Conservation (phyloP, 768 basidiomycete species). For the Chlorophyllum brunneum region DNA sequence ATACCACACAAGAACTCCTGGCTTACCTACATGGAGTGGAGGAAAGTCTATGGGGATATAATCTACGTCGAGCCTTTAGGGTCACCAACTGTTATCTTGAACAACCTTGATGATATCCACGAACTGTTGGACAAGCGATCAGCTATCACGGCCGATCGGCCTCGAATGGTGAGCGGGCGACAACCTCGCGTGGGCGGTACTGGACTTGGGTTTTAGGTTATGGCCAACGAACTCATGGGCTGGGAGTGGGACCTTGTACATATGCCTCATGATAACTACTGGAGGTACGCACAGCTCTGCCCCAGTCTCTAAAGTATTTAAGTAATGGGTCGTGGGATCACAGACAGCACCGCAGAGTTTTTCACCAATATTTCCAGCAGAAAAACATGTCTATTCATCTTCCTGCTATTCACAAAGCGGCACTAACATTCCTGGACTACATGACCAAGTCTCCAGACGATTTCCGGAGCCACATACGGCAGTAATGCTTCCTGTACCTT, state of each 20-base stretch:
- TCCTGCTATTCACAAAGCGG: slow-evolving; percentile 21
- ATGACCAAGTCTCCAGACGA: slow-evolving; percentile 24
- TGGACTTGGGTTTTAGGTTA: too few species aligned
- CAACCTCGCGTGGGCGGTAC: too few species aligned
- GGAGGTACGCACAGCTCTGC: too few species aligned
- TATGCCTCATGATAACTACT: slow-evolving; percentile 26
- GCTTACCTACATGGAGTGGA: slow-evolving; percentile 29
- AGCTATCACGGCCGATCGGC: slow-evolving; percentile 41
- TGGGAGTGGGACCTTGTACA: slow-evolving; percentile 31
- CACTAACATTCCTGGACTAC: slow-evolving; percentile 21
- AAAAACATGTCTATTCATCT: slow-evolving; percentile 24
- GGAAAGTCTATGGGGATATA: slow-evolving; percentile 23
- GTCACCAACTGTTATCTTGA: slow-evolving; percentile 34
- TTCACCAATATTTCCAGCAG: slow-evolving; percentile 34
- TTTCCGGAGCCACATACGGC: slow-evolving; percentile 25
- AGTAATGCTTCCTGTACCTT: slow-evolving; percentile 18
- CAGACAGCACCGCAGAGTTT: slow-evolving; percentile 28
- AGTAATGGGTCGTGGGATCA: too few species aligned
- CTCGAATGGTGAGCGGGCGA: slow-evolving; percentile 30
- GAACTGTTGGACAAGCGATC: slow-evolving; percentile 45
- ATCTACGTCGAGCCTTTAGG: slow-evolving; percentile 33
- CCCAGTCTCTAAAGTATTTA: too few species aligned
- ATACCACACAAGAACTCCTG: slow-evolving; percentile 26
- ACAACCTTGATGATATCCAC: slow-evolving; percentile 31
- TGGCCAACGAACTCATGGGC: slow-evolving; percentile 26